Evolutionary conservation across 441 rosid species (phyloP).

Genomic region (Biscutella laevigata): DNA sequence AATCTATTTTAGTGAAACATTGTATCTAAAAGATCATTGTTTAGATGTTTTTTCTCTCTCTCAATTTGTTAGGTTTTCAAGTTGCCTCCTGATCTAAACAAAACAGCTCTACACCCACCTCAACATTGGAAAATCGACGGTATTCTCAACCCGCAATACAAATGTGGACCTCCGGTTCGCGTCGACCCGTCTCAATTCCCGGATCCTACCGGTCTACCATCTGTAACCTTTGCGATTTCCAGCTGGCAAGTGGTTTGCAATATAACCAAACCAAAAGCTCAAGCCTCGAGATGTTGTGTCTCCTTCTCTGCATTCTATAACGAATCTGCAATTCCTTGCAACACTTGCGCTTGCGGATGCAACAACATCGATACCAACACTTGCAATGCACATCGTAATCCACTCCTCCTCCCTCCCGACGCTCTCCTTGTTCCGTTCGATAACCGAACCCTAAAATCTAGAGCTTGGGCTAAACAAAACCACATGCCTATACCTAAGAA

Average conservation of each 20-base stretch:
- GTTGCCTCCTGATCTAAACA: constrained; percentile 56
- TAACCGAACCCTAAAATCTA: constrained; percentile 54
- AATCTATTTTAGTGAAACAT: neutral
- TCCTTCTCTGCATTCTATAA: constrained; percentile 87
- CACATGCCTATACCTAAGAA: constrained; percentile 39
- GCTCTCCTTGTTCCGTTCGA: constrained; percentile 58
- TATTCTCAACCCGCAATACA: constrained; percentile 50
- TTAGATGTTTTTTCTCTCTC: neutral
- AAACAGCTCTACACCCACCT: constrained; percentile 68
- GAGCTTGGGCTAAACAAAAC: constrained; percentile 72
- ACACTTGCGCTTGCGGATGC: constrained; percentile 88
- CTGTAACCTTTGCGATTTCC: constrained; percentile 39
- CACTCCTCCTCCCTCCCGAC: constrained; percentile 67
- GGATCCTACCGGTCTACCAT: constrained; percentile 50
- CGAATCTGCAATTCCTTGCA: constrained; percentile 65
- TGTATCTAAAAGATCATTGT: too few species aligned
- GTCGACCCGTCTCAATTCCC: constrained; percentile 67
- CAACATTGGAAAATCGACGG: constrained; percentile 66
- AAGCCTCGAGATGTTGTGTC: constrained; percentile 60
- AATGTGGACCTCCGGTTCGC: constrained; percentile 62
- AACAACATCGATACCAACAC: constrained; percentile 26
- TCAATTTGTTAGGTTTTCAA: constrained; percentile 44
- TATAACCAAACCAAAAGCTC: constrained; percentile 53
- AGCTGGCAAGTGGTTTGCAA: constrained; percentile 81
- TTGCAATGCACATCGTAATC: constrained; percentile 37